These are phyloP conservation scores for Flaveria sonorensis DNA, from an alignment of 129 eudicot species.

Conservation along the genomic window DNA sequence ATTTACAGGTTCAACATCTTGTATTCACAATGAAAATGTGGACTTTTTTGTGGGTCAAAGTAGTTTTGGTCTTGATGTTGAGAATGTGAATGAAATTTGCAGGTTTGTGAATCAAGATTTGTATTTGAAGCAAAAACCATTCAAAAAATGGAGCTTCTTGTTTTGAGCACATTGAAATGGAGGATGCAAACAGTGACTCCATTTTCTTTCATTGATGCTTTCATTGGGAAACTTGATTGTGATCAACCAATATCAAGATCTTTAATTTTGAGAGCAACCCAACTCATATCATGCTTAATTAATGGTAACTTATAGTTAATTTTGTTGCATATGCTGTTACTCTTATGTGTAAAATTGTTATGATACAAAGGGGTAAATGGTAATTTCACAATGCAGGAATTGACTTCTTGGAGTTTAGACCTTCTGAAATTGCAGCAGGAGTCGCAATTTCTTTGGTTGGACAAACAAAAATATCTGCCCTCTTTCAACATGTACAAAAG, in stretches of 20 bases:
- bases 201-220: conserved; percentile 63
- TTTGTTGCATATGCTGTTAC: not conserved
- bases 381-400: conserved; percentile 55
- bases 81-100: conserved; percentile 17
- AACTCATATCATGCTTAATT: conserved; percentile 56
- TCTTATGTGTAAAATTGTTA: not conserved
- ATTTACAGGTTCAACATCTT: conserved; percentile 56
- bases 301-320: conserved; percentile 44
- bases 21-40: conserved; percentile 4
- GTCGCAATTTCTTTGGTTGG: conserved; percentile 60
- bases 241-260: conserved; percentile 46
- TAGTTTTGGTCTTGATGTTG: conserved; percentile 14
- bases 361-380: conserved; percentile 25
- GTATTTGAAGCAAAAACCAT: conserved; percentile 71
- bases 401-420: conserved; percentile 75
- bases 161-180: conserved; percentile 74
- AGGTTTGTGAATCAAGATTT: conserved; percentile 62
- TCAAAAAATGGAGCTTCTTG: conserved; percentile 82
- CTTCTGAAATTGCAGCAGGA: conserved; percentile 88
- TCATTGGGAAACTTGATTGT: conserved; percentile 52
- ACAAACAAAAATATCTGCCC: conserved; percentile 48
- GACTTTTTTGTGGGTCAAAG: conserved; percentile 13
- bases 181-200: conserved; percentile 83
- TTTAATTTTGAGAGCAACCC: conserved; percentile 47
- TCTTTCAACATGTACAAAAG: conserved; percentile 54